A percentile compares a stretch with the other conserved stretches of the same genome.
These are phyloP conservation scores for Penicillium flavigenum DNA, from an alignment of 495 filamentous ascomycete species.

Conservation along the genomic window DNA sequence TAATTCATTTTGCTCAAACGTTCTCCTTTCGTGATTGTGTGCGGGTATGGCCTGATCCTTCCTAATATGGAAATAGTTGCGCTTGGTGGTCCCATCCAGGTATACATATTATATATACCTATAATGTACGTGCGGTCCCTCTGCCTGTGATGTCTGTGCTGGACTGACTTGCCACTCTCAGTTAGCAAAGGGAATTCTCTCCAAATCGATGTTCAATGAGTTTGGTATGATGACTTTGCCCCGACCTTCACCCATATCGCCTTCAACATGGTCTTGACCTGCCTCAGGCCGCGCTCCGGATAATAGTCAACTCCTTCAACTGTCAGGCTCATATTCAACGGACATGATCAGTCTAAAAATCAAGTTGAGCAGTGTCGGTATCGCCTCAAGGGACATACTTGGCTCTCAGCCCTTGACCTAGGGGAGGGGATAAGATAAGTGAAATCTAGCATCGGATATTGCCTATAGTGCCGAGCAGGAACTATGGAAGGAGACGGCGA, in stretches of 20 bases:
- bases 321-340: not conserved
- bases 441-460: not conserved
- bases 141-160: not conserved
- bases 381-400: not conserved
- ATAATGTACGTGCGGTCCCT: not conserved
- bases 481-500: not conserved
- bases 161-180: not conserved
- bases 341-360: not conserved
- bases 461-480: not conserved
- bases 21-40: not conserved
- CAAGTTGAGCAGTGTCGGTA: not conserved
- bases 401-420: not conserved
- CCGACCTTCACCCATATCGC: not conserved
- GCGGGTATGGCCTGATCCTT: slow-evolving; percentile 1
- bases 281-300: not conserved
- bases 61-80: slow-evolving; percentile 4
- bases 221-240: not conserved
- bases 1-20: slow-evolving; percentile 14
- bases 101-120: not conserved
- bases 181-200: not conserved
- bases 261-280: not conserved
- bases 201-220: not conserved
- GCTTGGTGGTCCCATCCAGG: not conserved
- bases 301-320: not conserved
- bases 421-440: not conserved